Base-by-base conservation (phyloP, 495 filamentous ascomycete species). In the Xylaria nigripes region DNA sequence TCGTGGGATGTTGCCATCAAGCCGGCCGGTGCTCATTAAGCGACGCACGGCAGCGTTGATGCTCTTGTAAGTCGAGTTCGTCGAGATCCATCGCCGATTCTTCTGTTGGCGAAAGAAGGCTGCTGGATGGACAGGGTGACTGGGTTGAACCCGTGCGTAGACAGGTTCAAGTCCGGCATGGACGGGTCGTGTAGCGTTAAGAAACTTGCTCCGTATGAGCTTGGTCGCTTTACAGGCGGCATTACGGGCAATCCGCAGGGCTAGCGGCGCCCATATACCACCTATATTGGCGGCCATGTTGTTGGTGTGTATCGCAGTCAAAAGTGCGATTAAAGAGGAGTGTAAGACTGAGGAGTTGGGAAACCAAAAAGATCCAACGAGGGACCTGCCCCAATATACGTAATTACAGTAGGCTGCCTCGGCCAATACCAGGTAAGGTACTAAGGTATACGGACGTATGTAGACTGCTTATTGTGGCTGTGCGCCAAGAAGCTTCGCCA, bases 31-130 rank as follows among this genome's bases (percentile, higher is more conserved):
- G 52, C 75, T 76, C 61, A 84, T 75, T 70, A 87, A 89, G 43
- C 78, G 78, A 27, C 81, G 77, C 56, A 81, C 67, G 21, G 72
- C 63, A 40, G 77, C 74, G 49, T 78, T 76, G 55, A 86, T 69
- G 25, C 82, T 77, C 63, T 77, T 78, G 61, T 64, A 58, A 13
- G 50, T 54, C 3, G 56, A 50, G 12, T 5, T 57, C 6, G 86
- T 89, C 36, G 83, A 86, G 72, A 84, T 87, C 77, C 86, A 87
- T 61, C 86, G 77, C 44, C 74, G 74, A 55, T 76, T 81, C 61
- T 86, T 86, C 56, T 79, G 75, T 65, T 89, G 86, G 50, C 84
- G 84, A 48, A 93, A 81, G 42, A 80, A 77, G 7, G 88, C 89
- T 22, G 74, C 72, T 4, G 81, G 86, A 63, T 86, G 83, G 61